Evolutionary conservation across 768 basidiomycete genomes (phyloP).

Genomic region (Mycena rosella): DNA sequence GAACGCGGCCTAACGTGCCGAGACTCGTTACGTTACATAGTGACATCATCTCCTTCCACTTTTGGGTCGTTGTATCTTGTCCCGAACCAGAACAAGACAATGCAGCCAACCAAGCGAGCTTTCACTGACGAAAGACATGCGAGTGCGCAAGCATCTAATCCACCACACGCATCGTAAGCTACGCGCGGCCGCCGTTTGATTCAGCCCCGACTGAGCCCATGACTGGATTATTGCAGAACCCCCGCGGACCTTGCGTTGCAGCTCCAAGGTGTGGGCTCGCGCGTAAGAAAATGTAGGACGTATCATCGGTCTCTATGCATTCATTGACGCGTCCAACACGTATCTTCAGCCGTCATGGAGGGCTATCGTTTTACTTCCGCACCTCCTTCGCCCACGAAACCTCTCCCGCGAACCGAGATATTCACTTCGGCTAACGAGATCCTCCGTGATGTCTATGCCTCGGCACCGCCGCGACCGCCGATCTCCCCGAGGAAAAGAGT

Average conservation of each 20-base stretch:
- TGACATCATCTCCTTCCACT: background rate
- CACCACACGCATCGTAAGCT: slow-evolving; percentile 29
- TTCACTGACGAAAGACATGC: slow-evolving; percentile 46
- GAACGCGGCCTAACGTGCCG: no score
- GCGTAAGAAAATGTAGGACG: slow-evolving; percentile 71
- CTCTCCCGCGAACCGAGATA: slow-evolving; percentile 56
- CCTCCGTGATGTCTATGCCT: slow-evolving; percentile 59
- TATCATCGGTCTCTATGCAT: slow-evolving; percentile 7
- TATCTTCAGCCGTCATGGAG: slow-evolving; percentile 65
- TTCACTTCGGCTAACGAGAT: slow-evolving; percentile 71
- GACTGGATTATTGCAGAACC: slow-evolving; percentile 45
- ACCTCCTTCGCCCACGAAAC: slow-evolving; percentile 53
- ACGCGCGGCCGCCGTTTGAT: slow-evolving; percentile 4
- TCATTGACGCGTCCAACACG: slow-evolving; percentile 46
- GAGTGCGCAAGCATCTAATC: slow-evolving; percentile 38
- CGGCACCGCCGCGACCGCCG: slow-evolving; percentile 31
- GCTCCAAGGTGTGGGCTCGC: slow-evolving; percentile 69
- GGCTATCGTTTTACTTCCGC: slow-evolving; percentile 57
- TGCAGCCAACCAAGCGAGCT: slow-evolving; percentile 46
- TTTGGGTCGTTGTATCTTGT: background rate
- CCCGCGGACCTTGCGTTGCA: slow-evolving; percentile 64
- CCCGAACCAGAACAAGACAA: background rate
- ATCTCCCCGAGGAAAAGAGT: slow-evolving; percentile 52
- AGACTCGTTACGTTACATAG: background rate
- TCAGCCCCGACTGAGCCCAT: slow-evolving; percentile 24